phyloP scores from a whole-genome alignment of 2,329 filamentous ascomycete species.

The Cordyceps militaris region DNA sequence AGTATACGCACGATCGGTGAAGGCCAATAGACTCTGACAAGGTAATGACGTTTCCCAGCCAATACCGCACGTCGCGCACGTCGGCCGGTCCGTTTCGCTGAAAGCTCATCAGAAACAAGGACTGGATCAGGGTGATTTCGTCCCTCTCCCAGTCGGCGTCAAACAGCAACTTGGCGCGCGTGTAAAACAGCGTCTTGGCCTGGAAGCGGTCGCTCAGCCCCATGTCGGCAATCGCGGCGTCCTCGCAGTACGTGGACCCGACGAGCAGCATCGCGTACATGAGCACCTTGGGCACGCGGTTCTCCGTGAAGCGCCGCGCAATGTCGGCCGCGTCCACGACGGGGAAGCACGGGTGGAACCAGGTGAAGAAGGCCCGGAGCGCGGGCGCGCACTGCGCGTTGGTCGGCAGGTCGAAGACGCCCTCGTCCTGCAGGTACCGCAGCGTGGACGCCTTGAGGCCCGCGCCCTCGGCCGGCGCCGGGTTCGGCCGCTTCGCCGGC shows the following conservation, averaged over 20 bases:
- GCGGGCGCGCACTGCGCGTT: slow-evolving; percentile 34
- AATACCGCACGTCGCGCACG: slow-evolving; percentile 42
- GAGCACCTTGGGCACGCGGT: slow-evolving; percentile 40
- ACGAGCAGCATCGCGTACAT: slow-evolving; percentile 49
- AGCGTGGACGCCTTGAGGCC: slow-evolving; percentile 41
- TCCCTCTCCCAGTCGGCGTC: slow-evolving; percentile 47
- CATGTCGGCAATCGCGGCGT: slow-evolving; percentile 35
- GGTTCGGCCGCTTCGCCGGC: slow-evolving; percentile 21
- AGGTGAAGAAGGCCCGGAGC: slow-evolving; percentile 45
- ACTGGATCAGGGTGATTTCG: slow-evolving; percentile 41
- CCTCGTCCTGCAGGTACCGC: slow-evolving; percentile 40
- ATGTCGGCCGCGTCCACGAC: slow-evolving; percentile 42
- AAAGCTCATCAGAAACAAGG: slow-evolving; percentile 48
- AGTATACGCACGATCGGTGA: slow-evolving; percentile 31
- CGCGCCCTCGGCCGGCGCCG: slow-evolving; percentile 17
- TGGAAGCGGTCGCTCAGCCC: slow-evolving; percentile 41
- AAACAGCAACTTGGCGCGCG: slow-evolving; percentile 42
- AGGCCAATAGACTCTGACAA: slow-evolving; percentile 43
- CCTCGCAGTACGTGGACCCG: slow-evolving; percentile 45
- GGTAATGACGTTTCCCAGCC: slow-evolving; percentile 43
- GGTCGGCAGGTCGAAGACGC: slow-evolving; percentile 38
- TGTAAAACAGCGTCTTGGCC: slow-evolving; percentile 44
- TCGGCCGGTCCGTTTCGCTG: slow-evolving; percentile 44
- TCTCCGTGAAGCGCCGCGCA: slow-evolving; percentile 30
- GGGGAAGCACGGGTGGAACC: slow-evolving; percentile 51